Base-by-base conservation (phyloP, 768 basidiomycete species). In the Agrocybe pediades region DNA sequence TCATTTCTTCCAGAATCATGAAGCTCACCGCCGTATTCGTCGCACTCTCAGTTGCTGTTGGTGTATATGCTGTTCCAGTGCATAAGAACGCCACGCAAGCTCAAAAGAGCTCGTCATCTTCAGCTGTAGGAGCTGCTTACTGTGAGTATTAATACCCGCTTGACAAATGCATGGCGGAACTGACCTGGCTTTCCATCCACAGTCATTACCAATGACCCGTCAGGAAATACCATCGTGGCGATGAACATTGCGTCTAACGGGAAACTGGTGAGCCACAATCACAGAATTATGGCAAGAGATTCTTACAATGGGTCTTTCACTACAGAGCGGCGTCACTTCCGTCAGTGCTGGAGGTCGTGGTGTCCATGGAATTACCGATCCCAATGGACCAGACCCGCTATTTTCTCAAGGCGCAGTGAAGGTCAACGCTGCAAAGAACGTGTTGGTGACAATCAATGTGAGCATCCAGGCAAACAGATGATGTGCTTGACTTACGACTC, bases 181-280 rank as follows among this genome's bases (percentile, higher is more conserved):
- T 39, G 13, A 40, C 25, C 19, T 46, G 17, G 17, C 9, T 40
- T 16, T 17, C 6, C 5, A 51, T 6, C 17, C 13, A 24, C 27
- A 56, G 55, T 56, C 17, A 56, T 56, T 9, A 51, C 55, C 2
- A 56, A 56, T 17, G 55, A 56, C 26, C 45, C 49, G 1, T 46
- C 49, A 3, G 49, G 49, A 9, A 56, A 56, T 36, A 39, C 46
- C 19, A 46, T 56, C 9, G 27, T 56, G 13, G 41, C 55, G 26
- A 46, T 56, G 21, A 42, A 51, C 13, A 56, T 56, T 20, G 44
- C 45, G 2, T 51, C 55, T 16, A 43, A 51, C 25, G 55, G 55
- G 9, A 40, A 42, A 29, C 19, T 56, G 49, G 55, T 56, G 11
- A 50, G 26, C 21, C 11, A 7, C 43, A 3, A 1, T 6, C 6